Base-by-base conservation (phyloP, 257 asterid species). In the Lithospermum erythrorhizon region DNA sequence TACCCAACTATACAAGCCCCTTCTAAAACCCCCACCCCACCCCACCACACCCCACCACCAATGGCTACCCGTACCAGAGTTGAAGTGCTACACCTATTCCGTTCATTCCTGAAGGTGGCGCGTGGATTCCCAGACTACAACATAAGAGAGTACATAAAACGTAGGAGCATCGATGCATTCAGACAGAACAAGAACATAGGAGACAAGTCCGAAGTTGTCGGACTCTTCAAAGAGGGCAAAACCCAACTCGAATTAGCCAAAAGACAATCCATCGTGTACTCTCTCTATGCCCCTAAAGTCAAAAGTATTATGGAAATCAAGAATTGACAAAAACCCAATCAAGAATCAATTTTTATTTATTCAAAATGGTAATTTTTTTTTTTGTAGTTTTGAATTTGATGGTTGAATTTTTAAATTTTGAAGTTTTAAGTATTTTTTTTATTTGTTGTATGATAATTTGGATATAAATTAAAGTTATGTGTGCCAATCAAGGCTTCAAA, bases 301-400 rank as follows among this genome's bases (percentile, higher is more conserved):
- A 91, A 86, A 75, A 91, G 77, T 78, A 74, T 91, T 60, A 86
- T 91, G 95, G 98, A 91, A 76, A 64, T 76, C 67, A 55, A 81
- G 51, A 77, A 51, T 55, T 69, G 68, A 60, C 22, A 4, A 21
- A 27, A 27, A 27, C 32, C 32, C 21, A 15, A 25, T 27, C 23
- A 5, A 16, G 23, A 23, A 9, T 27, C 32, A 0, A 27, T 27
- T 27, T 5, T 18, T 53, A n/a, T 65, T 60, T 2, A n/a, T n/a
- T n/a, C n/a, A n/a, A 61, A 35, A 35, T 27, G 47, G 47, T 35
- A 35, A 35, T 35, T 1, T 35, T 8, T 9, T 35, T n/a, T n/a
- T n/a, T n/a, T n/a, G n/a, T n/a, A n/a, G n/a, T n/a, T n/a, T n/a
- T n/a, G n/a, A n/a, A n/a, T n/a, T n/a, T n/a, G n/a, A n/a, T n/a